Evolutionary conservation across 1,284 basidiomycete species (phyloP), one percentile per base, ranked within the genome.

Genomic region (Rhodotorula sp.): DNA sequence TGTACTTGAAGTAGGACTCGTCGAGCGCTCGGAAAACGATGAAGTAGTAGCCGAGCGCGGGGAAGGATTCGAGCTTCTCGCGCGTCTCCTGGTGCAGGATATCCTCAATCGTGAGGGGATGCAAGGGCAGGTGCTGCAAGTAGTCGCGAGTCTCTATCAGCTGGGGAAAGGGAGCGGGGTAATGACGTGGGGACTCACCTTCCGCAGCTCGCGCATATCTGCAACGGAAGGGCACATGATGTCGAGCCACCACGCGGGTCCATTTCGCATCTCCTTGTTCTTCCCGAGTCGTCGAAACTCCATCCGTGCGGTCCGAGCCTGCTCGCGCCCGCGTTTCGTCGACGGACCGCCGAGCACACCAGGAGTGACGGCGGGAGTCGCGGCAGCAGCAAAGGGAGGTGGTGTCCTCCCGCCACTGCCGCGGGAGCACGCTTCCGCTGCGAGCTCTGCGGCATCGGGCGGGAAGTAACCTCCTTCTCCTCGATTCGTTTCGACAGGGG

Each of bases 31-130:
- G 87, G 74, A 97, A 91, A 15, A 90, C 91, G 68, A 97, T 85
- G 78, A 98, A 93, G 80, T 97, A 94, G 81, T 98, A 98, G 0
- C 94, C 94, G 14, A 97, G 85, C 71, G 87, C 88, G 10, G 91
- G 88, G 80, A 95, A 97, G 5, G 89, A 83, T 78, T 97, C 95
- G 21, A 97, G 83, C 81, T 98, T 98, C 81, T 97, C 95, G 49
- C 93, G 87, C 26, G 92, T 90, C 74, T 98, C 94, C 81, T 92
- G 90, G 74, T 94, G 92, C n/a, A 98, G 82, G 49, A 97, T 93
- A 82, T 98, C 95, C 81, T 98, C 95, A 21, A 97, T 85, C 0
- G 95, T 97, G 28, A 97, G 84, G 0, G 95, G 95, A 81, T 98
- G 95, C 3, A 98, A 85, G 64, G 92, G 91, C 38, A 97, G 85